Conservation (phyloP, 805 yeast genomes). For the Candida broadrunensis region DNA sequence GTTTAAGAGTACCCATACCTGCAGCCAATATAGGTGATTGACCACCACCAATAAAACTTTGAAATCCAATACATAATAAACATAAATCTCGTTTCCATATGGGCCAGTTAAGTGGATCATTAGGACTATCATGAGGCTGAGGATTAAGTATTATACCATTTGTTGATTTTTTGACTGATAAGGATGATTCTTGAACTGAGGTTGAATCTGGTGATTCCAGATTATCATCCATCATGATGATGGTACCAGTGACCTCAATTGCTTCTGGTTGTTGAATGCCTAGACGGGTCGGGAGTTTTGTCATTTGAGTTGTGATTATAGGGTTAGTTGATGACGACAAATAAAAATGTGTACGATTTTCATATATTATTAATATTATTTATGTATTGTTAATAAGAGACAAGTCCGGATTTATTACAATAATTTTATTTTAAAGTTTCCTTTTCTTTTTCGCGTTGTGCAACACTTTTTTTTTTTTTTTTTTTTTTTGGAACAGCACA, state of each 20-base stretch:
- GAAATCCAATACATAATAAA: conserved; percentile 51
- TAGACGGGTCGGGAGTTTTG: conserved; percentile 10
- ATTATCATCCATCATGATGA: conserved; percentile 33
- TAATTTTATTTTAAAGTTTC: no score
- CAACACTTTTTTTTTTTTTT: no score
- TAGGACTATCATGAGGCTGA: conserved; percentile 61
- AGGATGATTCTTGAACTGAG: conserved; percentile 1
- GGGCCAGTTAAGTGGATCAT: conserved; percentile 69
- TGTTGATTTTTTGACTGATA: conserved; percentile 43
- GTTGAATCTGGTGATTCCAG: conserved; percentile 10
- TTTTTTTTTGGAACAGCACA: no score
- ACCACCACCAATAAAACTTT: conserved; percentile 60
- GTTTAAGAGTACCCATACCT: conserved; percentile 41
- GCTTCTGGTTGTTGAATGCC: conserved; percentile 42
- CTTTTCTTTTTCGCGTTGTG: no score
- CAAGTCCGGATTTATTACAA: no score
- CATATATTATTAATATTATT: no score
- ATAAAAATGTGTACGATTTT: no score
- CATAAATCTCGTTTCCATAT: conserved; percentile 56
- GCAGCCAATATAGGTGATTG: conserved; percentile 61
- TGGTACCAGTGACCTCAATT: conserved; percentile 49
- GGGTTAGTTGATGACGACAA: no score
- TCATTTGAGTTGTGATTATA: no score
- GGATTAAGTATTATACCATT: conserved; percentile 54
- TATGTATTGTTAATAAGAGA: no score